Base-by-base conservation (phyloP, 192 early-diverging fungal species). In the Lobulomyces angularis region DNA sequence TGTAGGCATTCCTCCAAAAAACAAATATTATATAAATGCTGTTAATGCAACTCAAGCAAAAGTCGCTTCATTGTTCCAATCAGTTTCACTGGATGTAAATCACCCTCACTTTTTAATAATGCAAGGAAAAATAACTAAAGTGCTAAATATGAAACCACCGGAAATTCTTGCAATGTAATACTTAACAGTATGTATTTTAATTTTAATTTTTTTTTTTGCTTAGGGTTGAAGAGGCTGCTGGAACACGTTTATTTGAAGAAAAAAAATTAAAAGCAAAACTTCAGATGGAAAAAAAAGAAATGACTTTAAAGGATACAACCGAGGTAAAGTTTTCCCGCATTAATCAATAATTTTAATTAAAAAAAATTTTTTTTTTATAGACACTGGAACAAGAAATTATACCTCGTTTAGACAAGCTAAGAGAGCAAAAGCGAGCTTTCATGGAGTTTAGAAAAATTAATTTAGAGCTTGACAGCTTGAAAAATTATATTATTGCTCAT, bases 71-170 rank as follows among this genome's bases (percentile, higher is more conserved):
- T 58, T 99, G 41, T 90, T 97, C 34, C 92, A 99, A 47, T 95
- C 91, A 9, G 92, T 99, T 3, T 86, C 89, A 55, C 82, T 99
- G 22, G 97, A 93, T 59, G 86, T 99, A 63, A 93, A 99, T 69
- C 94, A 99, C 52, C 95, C 95, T 11, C 90, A 99, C 58, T 99
- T 99, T 57, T 56, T 99, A 39, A 99, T 99, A 46, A 95, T 95
- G 92, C 95, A 99, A 65, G 95, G 92, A 27, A 63, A 79, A 36
- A 97, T 99, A 45, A 99, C 92, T n/a, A 88, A 97, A 46, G 92
- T 99, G 7, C 71, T 99, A n/a, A 97, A 95, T 54, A 99, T 99
- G 95, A 91, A 94, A 48, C 87, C 95, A 0, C 68, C 75, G 7
- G 90, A 99, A 53, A 90, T 96, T 25, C 64, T 99, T 17, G 77